Percentiles rank a stretch among this genome's conserved stretches.
Conservation (phyloP, 768 basidiomycete species). For the Naganishia randhawae region DNA sequence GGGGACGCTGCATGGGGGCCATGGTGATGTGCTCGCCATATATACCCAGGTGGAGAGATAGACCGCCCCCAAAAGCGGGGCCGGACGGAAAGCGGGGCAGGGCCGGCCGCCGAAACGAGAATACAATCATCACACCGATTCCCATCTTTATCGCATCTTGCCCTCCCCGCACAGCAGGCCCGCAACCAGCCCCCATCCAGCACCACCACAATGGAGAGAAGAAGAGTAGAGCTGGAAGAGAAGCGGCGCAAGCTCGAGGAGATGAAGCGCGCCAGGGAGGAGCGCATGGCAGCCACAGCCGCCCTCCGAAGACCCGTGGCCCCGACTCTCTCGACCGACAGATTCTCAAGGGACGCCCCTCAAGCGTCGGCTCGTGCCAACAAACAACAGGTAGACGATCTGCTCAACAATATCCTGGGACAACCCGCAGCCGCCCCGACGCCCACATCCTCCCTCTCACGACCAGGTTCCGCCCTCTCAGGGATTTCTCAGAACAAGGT, state of each 20-base stretch:
- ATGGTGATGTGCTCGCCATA: not conserved
- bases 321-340: not conserved
- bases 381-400: slow-evolving; percentile 65
- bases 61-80: not conserved
- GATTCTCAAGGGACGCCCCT: slow-evolving; percentile 44
- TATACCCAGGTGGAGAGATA: not conserved
- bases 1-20: no score
- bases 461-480: slow-evolving; percentile 20
- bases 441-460: slow-evolving; percentile 26
- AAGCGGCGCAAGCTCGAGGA: slow-evolving; percentile 84
- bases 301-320: slow-evolving; percentile 32
- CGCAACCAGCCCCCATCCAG: not conserved
- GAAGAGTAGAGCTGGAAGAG: slow-evolving; percentile 82
- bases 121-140: no score
- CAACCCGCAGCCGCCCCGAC: slow-evolving; percentile 33
- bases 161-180: not conserved
- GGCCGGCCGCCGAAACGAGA: not conserved
- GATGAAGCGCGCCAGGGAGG: slow-evolving; percentile 70
- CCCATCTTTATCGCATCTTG: not conserved
- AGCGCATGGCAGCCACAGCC: slow-evolving; percentile 50
- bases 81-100: not conserved
- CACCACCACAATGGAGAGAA: slow-evolving; percentile 42
- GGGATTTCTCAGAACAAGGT: slow-evolving; percentile 38
- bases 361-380: slow-evolving; percentile 39
- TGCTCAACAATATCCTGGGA: slow-evolving; percentile 63